phyloP scores from a whole-genome alignment of 805 yeast genomes.

The Wickerhamomyces mucosus region DNA sequence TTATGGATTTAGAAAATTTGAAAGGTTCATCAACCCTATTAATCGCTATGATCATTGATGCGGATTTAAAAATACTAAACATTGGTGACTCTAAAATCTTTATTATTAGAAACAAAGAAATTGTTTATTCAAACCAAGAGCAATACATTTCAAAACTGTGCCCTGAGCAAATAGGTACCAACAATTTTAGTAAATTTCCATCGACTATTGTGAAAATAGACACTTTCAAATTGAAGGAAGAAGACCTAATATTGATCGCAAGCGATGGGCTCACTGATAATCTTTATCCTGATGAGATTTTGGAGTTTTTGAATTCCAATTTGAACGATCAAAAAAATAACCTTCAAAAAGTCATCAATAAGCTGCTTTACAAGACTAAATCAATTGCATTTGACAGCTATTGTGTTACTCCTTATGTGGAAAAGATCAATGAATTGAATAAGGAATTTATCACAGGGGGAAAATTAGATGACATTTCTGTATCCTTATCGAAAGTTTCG shows the following conservation, averaged over 20 bases:
- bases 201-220: slow-evolving; percentile 39
- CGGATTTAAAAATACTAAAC: slow-evolving; percentile 34
- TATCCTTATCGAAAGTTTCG: slow-evolving; percentile 37
- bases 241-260: slow-evolving; percentile 37
- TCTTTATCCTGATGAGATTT: slow-evolving; percentile 38
- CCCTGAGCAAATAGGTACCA: slow-evolving; percentile 49
- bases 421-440: slow-evolving; percentile 33
- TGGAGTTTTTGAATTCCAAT: slow-evolving; percentile 26
- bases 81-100: slow-evolving; percentile 44
- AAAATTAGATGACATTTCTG: slow-evolving; percentile 44
- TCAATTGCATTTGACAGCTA: slow-evolving; percentile 43
- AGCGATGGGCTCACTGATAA: slow-evolving; percentile 49
- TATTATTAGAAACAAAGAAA: slow-evolving; percentile 36
- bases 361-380: slow-evolving; percentile 34
- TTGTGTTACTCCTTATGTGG: slow-evolving; percentile 45
- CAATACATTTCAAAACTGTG: slow-evolving; percentile 37
- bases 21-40: slow-evolving; percentile 42
- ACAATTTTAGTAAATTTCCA: slow-evolving; percentile 31
- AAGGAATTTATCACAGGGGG: slow-evolving; percentile 36
- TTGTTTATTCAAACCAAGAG: slow-evolving; percentile 34
- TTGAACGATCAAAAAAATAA: slow-evolving; percentile 20
- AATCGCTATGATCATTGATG: slow-evolving; percentile 39
- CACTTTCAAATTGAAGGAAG: slow-evolving; percentile 28
- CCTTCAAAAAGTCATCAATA: slow-evolving; percentile 30
- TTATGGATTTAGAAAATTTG: slow-evolving; percentile 39